phyloP scores from a whole-genome alignment of 305 asterid genomes.

The Petunia hybrid region DNA sequence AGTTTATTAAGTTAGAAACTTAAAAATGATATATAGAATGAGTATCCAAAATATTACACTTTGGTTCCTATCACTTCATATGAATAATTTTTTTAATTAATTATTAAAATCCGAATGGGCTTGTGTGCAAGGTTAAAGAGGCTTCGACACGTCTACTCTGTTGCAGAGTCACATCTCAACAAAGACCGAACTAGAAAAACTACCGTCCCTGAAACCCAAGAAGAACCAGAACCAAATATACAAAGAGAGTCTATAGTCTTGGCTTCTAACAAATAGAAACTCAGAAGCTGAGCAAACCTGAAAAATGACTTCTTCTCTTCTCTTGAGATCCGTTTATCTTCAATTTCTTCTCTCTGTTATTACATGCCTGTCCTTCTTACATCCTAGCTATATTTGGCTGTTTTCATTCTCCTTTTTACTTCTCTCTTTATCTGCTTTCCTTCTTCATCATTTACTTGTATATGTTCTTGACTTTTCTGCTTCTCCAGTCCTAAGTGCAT shows the following conservation, averaged over 20 bases:
- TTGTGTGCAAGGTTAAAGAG: neutral
- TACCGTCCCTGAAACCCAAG: neutral
- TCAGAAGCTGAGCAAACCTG: neutral
- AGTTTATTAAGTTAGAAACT: neutral
- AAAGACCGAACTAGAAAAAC: neutral
- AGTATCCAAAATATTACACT: neutral
- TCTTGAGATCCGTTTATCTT: neutral
- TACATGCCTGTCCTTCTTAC: neutral
- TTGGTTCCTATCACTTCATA: conserved; percentile 28
- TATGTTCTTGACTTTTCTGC: conserved; percentile 3
- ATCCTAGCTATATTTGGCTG: neutral
- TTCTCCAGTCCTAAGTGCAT: neutral
- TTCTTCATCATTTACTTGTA: neutral
- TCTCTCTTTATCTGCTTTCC: neutral
- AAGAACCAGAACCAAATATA: neutral
- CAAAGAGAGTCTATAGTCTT: neutral
- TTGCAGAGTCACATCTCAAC: neutral
- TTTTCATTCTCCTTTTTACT: neutral
- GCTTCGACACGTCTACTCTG: neutral
- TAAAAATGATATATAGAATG: neutral
- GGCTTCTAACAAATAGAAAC: neutral
- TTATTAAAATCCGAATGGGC: neutral
- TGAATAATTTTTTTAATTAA: neutral
- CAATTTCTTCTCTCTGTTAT: neutral
- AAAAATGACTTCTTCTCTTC: neutral